These are phyloP conservation scores for Saccharomycopsis schoenii DNA, from an alignment of 805 yeast species.

Conservation along the genomic window DNA sequence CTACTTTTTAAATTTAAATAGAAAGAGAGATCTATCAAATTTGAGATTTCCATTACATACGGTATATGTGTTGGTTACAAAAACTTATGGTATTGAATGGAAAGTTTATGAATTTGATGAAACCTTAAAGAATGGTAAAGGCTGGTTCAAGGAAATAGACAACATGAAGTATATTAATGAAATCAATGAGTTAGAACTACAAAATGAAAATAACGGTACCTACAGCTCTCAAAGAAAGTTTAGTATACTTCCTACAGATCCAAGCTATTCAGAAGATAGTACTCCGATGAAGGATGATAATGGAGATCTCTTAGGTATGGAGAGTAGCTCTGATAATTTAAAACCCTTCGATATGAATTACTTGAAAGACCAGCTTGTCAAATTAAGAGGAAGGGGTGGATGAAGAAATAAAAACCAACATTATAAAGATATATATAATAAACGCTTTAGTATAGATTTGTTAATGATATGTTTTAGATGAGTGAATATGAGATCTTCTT, in stretches of 20 bases:
- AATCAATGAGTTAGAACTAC: constrained; percentile 14
- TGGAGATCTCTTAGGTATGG: background rate
- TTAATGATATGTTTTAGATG: no score
- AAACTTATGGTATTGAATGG: constrained; percentile 95
- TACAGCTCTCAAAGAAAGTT: constrained; percentile 9
- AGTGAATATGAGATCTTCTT: no score
- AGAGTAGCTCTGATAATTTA: background rate
- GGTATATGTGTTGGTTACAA: constrained; percentile 79
- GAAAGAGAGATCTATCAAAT: constrained; percentile 68
- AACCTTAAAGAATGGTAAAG: constrained; percentile 33
- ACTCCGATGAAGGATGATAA: background rate
- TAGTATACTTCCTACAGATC: constrained; percentile 17
- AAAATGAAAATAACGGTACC: background rate
- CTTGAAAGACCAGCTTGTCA: background rate
- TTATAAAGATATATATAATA: no score
- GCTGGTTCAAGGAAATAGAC: constrained; percentile 61
- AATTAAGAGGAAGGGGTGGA: background rate
- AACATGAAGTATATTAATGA: constrained; percentile 19
- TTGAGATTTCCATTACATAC: constrained; percentile 91
- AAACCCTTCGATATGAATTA: background rate
- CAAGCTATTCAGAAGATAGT: background rate
- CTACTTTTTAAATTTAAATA: constrained; percentile 72
- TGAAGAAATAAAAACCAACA: background rate
- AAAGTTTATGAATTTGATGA: constrained; percentile 82
- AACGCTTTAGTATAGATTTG: no score